Conservation (phyloP, 495 filamentous ascomycete genomes). For the Aspergillus cristatus region DNA sequence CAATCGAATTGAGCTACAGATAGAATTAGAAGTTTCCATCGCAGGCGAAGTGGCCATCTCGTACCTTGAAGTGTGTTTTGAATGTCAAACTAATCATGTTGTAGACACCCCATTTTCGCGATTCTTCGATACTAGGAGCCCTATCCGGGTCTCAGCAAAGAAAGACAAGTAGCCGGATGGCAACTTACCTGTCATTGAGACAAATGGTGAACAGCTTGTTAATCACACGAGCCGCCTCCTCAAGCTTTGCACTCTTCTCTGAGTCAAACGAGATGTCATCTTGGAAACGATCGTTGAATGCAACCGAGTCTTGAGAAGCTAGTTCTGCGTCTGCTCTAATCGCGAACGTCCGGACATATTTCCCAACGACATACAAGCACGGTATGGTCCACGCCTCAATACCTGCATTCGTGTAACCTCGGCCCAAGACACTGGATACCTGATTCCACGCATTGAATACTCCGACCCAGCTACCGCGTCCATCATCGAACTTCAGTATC, state of each 20-base stretch:
- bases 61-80: conserved; percentile 91
- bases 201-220: conserved; percentile 86
- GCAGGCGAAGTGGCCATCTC: neutral
- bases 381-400: conserved; percentile 84
- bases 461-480: conserved; percentile 52
- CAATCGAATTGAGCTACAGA: conserved; percentile 63
- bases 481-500: conserved; percentile 47
- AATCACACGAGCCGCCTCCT: conserved; percentile 80
- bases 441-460: conserved; percentile 85
- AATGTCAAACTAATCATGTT: conserved; percentile 87
- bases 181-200: conserved; percentile 76
- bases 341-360: conserved; percentile 76
- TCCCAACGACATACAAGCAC: conserved; percentile 75
- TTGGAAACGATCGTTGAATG: conserved; percentile 46
- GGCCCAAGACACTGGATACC: conserved; percentile 56
- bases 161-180: conserved; percentile 2
- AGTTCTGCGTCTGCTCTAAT: conserved; percentile 67
- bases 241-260: conserved; percentile 68
- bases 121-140: conserved; percentile 74
- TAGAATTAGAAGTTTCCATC: neutral
- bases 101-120: conserved; percentile 95
- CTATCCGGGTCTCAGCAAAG: conserved; percentile 39
- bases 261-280: conserved; percentile 67
- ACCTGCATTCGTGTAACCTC: conserved; percentile 58
- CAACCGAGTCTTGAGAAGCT: conserved; percentile 28